Evolutionary conservation across 148 eudicot genomes (phyloP).

Genomic region (Silene uniflora): DNA sequence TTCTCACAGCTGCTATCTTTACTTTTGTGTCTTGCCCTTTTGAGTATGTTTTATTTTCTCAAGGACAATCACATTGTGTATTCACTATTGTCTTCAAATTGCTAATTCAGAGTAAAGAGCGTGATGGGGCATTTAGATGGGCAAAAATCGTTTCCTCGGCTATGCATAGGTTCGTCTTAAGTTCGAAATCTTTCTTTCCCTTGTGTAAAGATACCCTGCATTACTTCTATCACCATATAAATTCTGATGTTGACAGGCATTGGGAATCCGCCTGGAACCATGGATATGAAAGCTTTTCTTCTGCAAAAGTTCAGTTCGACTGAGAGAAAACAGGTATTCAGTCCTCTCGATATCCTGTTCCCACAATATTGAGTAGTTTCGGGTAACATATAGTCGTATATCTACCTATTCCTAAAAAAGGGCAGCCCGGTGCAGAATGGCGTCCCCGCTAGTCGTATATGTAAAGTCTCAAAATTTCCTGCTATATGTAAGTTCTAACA

Average conservation of each 20-base stretch:
- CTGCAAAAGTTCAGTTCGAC: slow-evolving; percentile 72
- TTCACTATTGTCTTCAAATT: slow-evolving; percentile 4
- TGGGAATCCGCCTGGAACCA: slow-evolving; percentile 90
- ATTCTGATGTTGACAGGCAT: slow-evolving; percentile 45
- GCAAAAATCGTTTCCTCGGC: slow-evolving; percentile 82
- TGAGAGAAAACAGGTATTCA: slow-evolving; percentile 62
- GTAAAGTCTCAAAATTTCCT: no score
- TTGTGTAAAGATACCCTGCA: background rate
- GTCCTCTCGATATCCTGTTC: no score
- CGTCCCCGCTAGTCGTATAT: background rate
- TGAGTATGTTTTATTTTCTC: background rate
- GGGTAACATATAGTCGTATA: background rate
- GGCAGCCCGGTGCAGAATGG: no score
- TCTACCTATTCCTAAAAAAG: no score
- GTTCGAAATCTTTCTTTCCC: background rate
- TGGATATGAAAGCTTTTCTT: slow-evolving; percentile 98
- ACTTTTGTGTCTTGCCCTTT: no score
- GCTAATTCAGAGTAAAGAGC: slow-evolving; percentile 74
- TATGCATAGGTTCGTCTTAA: slow-evolving; percentile 70
- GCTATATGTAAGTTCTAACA: background rate
- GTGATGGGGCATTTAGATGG: slow-evolving; percentile 88
- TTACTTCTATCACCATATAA: background rate
- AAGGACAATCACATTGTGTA: background rate
- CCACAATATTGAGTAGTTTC: background rate
- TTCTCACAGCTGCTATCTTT: no score